Evolutionary conservation across 2,329 filamentous ascomycete species (phyloP).

Genomic region (Penicillium capsulatum): DNA sequence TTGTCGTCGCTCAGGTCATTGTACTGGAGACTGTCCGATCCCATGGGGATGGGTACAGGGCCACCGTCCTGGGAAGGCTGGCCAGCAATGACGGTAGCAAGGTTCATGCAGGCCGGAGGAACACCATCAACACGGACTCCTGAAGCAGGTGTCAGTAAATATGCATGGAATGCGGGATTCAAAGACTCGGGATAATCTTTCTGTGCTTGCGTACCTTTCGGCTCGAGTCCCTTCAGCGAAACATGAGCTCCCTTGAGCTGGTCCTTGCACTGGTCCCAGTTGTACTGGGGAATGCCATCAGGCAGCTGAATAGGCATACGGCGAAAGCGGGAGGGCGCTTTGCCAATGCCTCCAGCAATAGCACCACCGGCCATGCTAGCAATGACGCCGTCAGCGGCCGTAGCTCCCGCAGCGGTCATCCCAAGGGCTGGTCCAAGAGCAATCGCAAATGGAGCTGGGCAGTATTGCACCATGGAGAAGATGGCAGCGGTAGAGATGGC

Average conservation of each 20-base stretch:
- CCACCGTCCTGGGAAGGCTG: constrained; percentile 5
- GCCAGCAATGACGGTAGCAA: constrained; percentile 7
- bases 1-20: background rate
- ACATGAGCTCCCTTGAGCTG: background rate
- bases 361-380: constrained; percentile 4
- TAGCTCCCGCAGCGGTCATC: background rate
- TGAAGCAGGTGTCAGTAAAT: background rate
- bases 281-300: constrained; percentile 6
- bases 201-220: background rate
- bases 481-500: constrained; percentile 1
- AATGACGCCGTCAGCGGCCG: constrained; percentile 2
- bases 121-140: constrained; percentile 2
- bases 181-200: too few relatives aligned
- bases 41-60: constrained; percentile 5
- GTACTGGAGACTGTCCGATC: constrained; percentile 1
- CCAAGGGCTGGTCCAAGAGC: background rate
- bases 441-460: constrained; percentile 1
- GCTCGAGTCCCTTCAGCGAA: background rate
- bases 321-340: background rate
- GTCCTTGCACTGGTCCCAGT: constrained; percentile 3
- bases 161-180: background rate
- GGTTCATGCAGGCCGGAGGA: constrained; percentile 11
- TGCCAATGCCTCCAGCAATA: constrained; percentile 2
- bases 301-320: background rate
- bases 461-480: constrained; percentile 6